Percentiles rank a stretch among this genome's conserved stretches.
Evolutionary conservation across 306 rosid genomes (phyloP).

Genomic region (Vigna trinervia): DNA sequence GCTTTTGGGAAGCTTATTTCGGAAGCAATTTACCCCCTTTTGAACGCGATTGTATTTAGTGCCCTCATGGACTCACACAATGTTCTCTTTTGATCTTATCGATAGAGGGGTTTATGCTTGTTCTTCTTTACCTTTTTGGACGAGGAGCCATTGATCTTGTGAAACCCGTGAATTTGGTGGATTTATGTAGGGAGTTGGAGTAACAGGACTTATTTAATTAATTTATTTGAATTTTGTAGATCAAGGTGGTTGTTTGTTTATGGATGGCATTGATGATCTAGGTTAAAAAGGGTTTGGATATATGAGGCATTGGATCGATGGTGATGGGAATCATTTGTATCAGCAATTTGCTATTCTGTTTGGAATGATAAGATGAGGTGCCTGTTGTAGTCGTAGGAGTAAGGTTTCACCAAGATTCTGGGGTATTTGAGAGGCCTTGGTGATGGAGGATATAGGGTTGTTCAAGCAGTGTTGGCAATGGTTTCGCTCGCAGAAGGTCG

Average conservation of each 20-base stretch:
- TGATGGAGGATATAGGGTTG: slow-evolving; percentile 90
- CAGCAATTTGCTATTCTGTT: slow-evolving; percentile 47
- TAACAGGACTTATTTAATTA: slow-evolving; percentile 26
- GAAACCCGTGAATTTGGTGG: slow-evolving; percentile 49
- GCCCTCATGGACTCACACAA: slow-evolving; percentile 48
- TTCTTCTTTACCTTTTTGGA: slow-evolving; percentile 29
- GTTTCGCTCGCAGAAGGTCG: slow-evolving; percentile 72
- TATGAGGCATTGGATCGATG: slow-evolving; percentile 42
- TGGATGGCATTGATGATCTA: slow-evolving; percentile 65
- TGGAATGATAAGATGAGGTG: slow-evolving; percentile 29
- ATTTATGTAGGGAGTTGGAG: slow-evolving; percentile 46
- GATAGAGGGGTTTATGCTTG: slow-evolving; percentile 2
- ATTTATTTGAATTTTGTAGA: slow-evolving; percentile 51
- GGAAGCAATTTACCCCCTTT: slow-evolving; percentile 79
- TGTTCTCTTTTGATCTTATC: slow-evolving; percentile 50
- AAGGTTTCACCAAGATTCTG: slow-evolving; percentile 38
- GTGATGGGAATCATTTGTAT: slow-evolving; percentile 51
- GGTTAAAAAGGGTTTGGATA: slow-evolving; percentile 43
- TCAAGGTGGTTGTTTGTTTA: slow-evolving; percentile 45
- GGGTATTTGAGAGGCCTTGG: slow-evolving; percentile 46
- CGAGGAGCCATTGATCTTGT: slow-evolving; percentile 39
- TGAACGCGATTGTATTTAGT: slow-evolving; percentile 74
- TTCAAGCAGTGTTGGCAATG: slow-evolving; percentile 90
- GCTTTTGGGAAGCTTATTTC: slow-evolving; percentile 75
- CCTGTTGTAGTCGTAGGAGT: slow-evolving; percentile 22